These are phyloP conservation scores for Colletotrichum endophyticum DNA, from an alignment of 2,329 filamentous ascomycete species.

Conservation along the genomic window DNA sequence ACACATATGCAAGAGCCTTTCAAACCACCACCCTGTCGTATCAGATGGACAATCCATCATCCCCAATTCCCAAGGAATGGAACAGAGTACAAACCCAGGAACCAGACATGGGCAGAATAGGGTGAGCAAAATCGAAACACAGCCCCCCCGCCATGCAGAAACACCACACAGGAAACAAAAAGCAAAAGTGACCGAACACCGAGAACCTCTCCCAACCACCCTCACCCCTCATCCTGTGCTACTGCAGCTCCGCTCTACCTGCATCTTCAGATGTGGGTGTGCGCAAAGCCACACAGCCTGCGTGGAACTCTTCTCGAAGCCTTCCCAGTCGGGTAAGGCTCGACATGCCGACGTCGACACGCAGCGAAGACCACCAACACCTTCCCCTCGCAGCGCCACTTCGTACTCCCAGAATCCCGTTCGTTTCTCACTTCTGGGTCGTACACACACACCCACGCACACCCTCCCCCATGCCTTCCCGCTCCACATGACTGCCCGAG, in stretches of 20 bases:
- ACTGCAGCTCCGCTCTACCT: not conserved
- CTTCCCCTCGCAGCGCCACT: not conserved
- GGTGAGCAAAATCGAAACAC: not conserved
- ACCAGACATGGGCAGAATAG: not conserved
- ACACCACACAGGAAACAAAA: not conserved
- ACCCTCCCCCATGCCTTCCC: not conserved
- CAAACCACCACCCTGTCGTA: not conserved
- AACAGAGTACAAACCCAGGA: not conserved
- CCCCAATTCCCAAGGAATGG: not conserved
- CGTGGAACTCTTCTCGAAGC: slow-evolving; percentile 18
- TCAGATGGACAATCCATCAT: not conserved
- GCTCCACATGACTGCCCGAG: slow-evolving; percentile 15
- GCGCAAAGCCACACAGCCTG: slow-evolving; percentile 13
- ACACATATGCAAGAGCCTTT: slow-evolving; percentile 10
- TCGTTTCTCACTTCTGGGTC: not conserved
- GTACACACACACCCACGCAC: not conserved
- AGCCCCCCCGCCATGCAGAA: slow-evolving; percentile 12
- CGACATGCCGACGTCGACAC: not conserved
- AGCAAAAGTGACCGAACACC: not conserved
- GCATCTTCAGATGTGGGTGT: slow-evolving; percentile 7
- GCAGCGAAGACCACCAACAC: not conserved
- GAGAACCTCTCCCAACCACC: not conserved
- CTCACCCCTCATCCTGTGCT: not conserved
- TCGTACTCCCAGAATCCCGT: not conserved
- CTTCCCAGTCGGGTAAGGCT: slow-evolving; percentile 6